Conservation (phyloP, 208 protist species). For the Wallacemonas collosoma region DNA sequence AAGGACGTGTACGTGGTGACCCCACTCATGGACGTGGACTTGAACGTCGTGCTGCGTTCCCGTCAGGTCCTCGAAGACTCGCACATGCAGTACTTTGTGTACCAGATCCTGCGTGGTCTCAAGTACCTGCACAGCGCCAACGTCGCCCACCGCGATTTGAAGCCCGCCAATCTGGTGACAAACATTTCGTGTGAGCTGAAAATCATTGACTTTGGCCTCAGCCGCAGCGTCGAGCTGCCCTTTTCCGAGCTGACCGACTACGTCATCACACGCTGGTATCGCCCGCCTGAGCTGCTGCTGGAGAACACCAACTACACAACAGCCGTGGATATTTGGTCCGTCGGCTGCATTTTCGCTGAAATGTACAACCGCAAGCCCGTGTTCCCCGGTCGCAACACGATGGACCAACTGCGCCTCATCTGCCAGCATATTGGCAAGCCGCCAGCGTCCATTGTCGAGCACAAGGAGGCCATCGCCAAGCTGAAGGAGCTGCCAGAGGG, state of each 20-base stretch:
- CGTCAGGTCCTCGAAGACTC: conserved; percentile 91
- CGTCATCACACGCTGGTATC: conserved; percentile 96
- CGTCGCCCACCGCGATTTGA: conserved; percentile 91
- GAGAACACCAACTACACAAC: conserved; percentile 88
- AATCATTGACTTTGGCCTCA: conserved; percentile 93
- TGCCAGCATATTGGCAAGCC: conserved; percentile 94
- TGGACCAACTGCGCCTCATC: conserved; percentile 94
- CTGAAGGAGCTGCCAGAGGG: conserved; percentile 76
- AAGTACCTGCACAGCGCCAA: conserved; percentile 91
- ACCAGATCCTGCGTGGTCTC: conserved; percentile 89
- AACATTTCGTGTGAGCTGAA: conserved; percentile 88
- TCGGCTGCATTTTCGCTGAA: conserved; percentile 96
- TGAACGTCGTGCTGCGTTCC: conserved; percentile 93
- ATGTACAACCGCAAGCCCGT: conserved; percentile 93
- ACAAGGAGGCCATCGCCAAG: conserved; percentile 79
- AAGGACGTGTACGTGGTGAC: conserved; percentile 97
- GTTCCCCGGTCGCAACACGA: conserved; percentile 89
- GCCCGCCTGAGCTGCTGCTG: conserved; percentile 93
- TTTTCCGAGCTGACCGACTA: conserved; percentile 87
- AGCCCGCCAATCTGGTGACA: conserved; percentile 90
- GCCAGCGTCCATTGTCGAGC: conserved; percentile 84
- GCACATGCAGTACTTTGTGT: conserved; percentile 87
- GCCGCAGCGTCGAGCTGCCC: conserved; percentile 80
- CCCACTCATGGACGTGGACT: conserved; percentile 96
- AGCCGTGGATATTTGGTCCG: conserved; percentile 93